Percentiles rank a stretch among this genome's conserved stretches.
phyloP scores from a whole-genome alignment of 805 yeast genomes.

The Huiozyma naganishii region DNA sequence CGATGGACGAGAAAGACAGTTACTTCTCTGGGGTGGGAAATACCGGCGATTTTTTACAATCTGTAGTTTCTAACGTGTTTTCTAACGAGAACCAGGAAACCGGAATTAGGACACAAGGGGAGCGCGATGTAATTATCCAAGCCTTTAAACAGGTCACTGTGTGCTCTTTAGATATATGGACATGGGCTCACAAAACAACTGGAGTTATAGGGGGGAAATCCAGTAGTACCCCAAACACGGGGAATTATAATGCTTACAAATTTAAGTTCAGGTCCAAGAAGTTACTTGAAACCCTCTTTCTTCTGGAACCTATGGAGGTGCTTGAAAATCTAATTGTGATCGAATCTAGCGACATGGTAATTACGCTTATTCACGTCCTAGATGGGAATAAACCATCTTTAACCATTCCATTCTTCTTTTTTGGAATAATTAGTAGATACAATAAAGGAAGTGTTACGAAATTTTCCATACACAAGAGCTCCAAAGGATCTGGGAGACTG shows the following conservation, averaged over 20 bases:
- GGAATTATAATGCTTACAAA: slow-evolving; percentile 41
- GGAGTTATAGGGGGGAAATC: slow-evolving; percentile 1
- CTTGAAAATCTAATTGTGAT: slow-evolving; percentile 50
- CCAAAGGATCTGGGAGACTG: slow-evolving; percentile 9
- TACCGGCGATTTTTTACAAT: slow-evolving; percentile 24
- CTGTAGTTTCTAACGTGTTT: slow-evolving; percentile 27
- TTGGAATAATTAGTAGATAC: slow-evolving; percentile 24
- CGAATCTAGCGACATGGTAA: slow-evolving; percentile 16
- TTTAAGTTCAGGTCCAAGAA: slow-evolving; percentile 61
- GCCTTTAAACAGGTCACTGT: slow-evolving; percentile 52
- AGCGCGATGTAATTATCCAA: slow-evolving; percentile 45
- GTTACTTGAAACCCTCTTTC: slow-evolving; percentile 52
- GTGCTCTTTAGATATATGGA: slow-evolving; percentile 57
- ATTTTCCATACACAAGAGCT: slow-evolving; percentile 10
- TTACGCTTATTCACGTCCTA: slow-evolving; percentile 45
- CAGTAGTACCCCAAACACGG: slow-evolving; percentile 6
- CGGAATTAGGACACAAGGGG: slow-evolving; percentile 33
- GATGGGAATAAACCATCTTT: slow-evolving; percentile 76
- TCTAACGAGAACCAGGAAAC: slow-evolving; percentile 26
- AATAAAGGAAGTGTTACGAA: slow-evolving; percentile 13
- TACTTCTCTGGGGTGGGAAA: slow-evolving; percentile 10
- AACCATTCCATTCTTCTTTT: slow-evolving; percentile 59
- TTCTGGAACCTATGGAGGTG: slow-evolving; percentile 61
- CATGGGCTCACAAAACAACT: slow-evolving; percentile 32
- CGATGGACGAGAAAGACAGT: slow-evolving; percentile 27